Evolutionary conservation across 1,284 basidiomycete genomes (phyloP), one percentile per base, ranked within the genome.

Genomic region (Cutaneotrichosporon dermatis): DNA sequence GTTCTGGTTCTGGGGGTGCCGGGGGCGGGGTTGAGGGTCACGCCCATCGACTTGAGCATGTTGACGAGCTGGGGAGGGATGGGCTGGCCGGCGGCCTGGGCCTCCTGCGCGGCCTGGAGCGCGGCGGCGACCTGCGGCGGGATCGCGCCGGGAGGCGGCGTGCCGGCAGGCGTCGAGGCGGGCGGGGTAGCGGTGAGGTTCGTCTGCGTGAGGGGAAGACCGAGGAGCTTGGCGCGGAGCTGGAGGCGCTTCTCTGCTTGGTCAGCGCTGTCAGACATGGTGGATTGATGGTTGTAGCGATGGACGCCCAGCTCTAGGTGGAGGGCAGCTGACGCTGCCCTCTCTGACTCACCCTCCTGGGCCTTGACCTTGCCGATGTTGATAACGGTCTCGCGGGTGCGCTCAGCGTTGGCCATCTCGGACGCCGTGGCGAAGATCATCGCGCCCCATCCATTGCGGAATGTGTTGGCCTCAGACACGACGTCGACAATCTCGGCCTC

Each of bases 401-500:
- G 90, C 79, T 97, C 90, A 52, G 74, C 70, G 39, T 75, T 72
- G 8, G 75, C 76, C 73, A 77, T 76, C 68, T 79, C 77, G 44
- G 70, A 74, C 9, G 76, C 76, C n/a, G 74, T 77, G 10, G 72
- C 88, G 80, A 99, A 99, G 76, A 99, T 96, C 75, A 93, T 83
- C 64, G 86, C 83, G 6, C 96, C 95, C 94, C 96, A 99, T 34
- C 92, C 92, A 56, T 89, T 87, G 42, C 90, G 86, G 74, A 95
- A 99, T 2, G 90, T 88, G 76, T 98, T 97, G 9, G 96, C 96
- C 77, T 99, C 96, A 9, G 85, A 84, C 37, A 92, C 89, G 54
- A 99, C 94, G 74, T 99, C 95, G 69, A 95, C 82, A 59, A 99
- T 89, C 79, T 99, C 96, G 1, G 88, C 88, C 77, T 99, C 94